phyloP scores from a whole-genome alignment of 1,284 basidiomycete genomes.

The Wallemia mellicola region DNA sequence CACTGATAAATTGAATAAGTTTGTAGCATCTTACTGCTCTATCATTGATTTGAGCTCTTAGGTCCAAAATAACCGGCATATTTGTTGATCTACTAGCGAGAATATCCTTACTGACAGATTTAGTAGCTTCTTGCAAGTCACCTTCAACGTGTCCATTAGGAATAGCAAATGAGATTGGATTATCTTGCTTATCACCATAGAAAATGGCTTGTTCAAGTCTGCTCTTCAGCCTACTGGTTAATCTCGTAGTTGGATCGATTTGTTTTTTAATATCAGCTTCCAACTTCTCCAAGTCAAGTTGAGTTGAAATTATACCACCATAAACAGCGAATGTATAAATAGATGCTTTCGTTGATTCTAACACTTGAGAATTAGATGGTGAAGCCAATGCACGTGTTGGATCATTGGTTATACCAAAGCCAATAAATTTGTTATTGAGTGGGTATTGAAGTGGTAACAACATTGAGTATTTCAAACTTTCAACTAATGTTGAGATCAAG shows the following conservation, averaged over 20 bases:
- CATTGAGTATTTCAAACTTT: conserved; percentile 13
- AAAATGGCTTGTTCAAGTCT: conserved; percentile 25
- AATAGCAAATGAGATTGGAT: conserved; percentile 56
- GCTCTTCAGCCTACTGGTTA: conserved; percentile 17
- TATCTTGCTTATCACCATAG: conserved; percentile 25
- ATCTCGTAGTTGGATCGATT: neutral
- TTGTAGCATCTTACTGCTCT: conserved; percentile 45
- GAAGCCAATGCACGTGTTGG: neutral
- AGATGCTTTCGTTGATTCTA: conserved; percentile 12
- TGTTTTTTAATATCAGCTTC: neutral
- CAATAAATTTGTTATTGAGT: conserved; percentile 14
- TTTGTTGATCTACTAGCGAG: conserved; percentile 34
- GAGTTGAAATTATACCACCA: neutral
- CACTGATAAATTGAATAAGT: conserved; percentile 61
- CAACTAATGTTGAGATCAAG: conserved; percentile 13
- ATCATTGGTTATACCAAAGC: conserved; percentile 6
- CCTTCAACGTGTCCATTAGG: conserved; percentile 47
- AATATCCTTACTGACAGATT: conserved; percentile 43
- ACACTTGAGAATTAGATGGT: conserved; percentile 7
- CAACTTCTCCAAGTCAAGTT: neutral
- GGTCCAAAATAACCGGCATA: conserved; percentile 43
- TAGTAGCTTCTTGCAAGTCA: conserved; percentile 45
- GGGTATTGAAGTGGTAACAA: conserved; percentile 13
- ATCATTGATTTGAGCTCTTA: conserved; percentile 44
- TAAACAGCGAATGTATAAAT: conserved; percentile 5